Evolutionary conservation across 2,329 filamentous ascomycete species (phyloP), one percentile per base, ranked within the genome.

Genomic region (Aureobasidium leucospermi): DNA sequence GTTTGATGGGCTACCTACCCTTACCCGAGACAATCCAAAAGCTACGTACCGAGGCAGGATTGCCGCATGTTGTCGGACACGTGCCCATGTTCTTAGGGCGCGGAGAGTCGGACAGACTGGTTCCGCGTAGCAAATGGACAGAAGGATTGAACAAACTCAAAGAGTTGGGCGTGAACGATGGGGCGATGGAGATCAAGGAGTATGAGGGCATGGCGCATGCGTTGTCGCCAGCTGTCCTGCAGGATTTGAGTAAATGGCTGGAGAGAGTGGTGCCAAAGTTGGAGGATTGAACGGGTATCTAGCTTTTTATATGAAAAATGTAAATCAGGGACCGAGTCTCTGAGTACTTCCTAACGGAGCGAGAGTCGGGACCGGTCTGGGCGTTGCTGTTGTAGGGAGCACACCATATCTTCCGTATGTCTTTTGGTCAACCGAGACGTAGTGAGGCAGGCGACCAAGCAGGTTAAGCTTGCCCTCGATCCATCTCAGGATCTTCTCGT

Each of bases 371-470:
- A 43, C 36, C 15, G 58, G 32, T 61, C 60, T 41, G 55, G 60
- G 34, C 51, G 58, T 45, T 55, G 62, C 58, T 28, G 59, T 65
- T 29, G 67, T 71, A 2, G 92, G 93, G 60, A 97, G 77, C 13
- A 96, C 88, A 1, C 93, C 93, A 67, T 96, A 96, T 57, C 93
- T 82, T 7, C 93, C 93, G 68, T 93, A 96, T 6, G 90, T 96
- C 80, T 96, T 96, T 74, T 96, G 92, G 69, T 97, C 93, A 15
- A 96, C 86, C 60, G 89, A 95, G 49, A 97, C 88, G 68, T 96
- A 97, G 74, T 96, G 90, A 46, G 93, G 93, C 29, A 97, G 75
- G 61, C 90, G 81, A 19, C 85, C 89, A 23, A 96, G 79, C 9
- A 97, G 79, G 69, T 96, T 94, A 61, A 97, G 76, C 71, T 93